Conservation (phyloP, 2,329 filamentous ascomycete species). For the Hypoxylon sp. region DNA sequence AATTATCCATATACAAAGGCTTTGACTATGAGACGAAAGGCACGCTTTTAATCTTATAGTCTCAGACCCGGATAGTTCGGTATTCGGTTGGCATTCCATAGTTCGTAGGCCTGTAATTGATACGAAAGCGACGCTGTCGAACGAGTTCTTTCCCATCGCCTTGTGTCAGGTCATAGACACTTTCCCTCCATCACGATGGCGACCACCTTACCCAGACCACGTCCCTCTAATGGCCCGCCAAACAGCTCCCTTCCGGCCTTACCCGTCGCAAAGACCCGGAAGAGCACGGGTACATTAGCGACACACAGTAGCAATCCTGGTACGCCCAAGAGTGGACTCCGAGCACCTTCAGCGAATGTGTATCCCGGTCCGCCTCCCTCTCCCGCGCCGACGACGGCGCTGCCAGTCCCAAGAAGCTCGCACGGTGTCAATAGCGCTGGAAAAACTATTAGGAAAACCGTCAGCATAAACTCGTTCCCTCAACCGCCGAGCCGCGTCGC, state of each 20-base stretch:
- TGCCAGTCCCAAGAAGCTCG: conserved; percentile 70
- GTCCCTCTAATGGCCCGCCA: conserved; percentile 79
- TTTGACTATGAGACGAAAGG: conserved; percentile 43
- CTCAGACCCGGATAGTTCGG: conserved; percentile 28
- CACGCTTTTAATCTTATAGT: conserved; percentile 35
- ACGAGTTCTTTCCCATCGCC: conserved; percentile 25
- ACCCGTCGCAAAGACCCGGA: conserved; percentile 80
- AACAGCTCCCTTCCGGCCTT: conserved; percentile 80
- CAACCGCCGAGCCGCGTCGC: conserved; percentile 82
- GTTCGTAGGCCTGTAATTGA: conserved; percentile 27
- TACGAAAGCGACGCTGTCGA: conserved; percentile 22
- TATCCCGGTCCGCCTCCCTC: conserved; percentile 63
- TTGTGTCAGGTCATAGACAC: conserved; percentile 34
- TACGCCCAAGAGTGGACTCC: conserved; percentile 70
- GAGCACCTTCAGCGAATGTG: conserved; percentile 71
- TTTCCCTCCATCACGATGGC: conserved; percentile 61
- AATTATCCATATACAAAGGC: conserved; percentile 12
- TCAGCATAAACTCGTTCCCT: conserved; percentile 95
- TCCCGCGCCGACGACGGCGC: conserved; percentile 66
- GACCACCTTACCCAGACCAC: conserved; percentile 76
- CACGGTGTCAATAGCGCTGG: conserved; percentile 71
- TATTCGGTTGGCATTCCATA: conserved; percentile 20
- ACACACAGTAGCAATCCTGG: conserved; percentile 60
- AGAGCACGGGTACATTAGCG: conserved; percentile 69
- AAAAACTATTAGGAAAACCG: conserved; percentile 84